Percentiles rank a stretch among this genome's conserved stretches.
phyloP scores from a whole-genome alignment of 495 filamentous ascomycete species.

The Aspergillus homomorphus region DNA sequence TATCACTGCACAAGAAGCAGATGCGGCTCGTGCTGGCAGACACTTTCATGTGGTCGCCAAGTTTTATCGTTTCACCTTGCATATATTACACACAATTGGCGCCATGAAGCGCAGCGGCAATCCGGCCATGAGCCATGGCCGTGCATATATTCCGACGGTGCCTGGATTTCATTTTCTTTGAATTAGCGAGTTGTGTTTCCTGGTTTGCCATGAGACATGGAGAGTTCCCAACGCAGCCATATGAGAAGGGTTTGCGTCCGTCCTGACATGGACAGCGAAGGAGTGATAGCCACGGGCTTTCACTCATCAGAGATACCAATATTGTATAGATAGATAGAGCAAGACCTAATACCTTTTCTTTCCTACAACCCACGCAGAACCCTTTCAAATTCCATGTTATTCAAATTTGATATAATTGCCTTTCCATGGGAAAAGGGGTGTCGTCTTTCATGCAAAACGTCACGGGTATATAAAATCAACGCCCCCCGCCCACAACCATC shows the following conservation, averaged over 20 bases:
- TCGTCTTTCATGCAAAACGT: not conserved
- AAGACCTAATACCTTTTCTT: not conserved
- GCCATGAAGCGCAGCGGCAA: not conserved
- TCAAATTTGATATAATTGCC: not conserved
- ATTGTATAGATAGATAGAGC: constrained; percentile 7
- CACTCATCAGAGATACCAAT: not conserved
- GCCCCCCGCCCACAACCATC: not conserved
- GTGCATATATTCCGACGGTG: constrained; percentile 11
- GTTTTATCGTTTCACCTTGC: not conserved
- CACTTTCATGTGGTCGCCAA: not conserved
- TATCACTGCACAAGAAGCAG: not conserved
- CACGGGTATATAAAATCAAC: not conserved
- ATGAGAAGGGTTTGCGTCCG: not conserved
- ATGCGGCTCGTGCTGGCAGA: not conserved
- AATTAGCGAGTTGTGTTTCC: constrained; percentile 2
- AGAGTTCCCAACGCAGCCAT: not conserved
- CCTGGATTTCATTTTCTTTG: not conserved
- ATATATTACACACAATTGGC: not conserved
- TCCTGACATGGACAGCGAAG: not conserved
- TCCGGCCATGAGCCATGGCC: not conserved
- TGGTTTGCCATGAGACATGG: not conserved
- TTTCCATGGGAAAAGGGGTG: not conserved
- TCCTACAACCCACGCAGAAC: not conserved
- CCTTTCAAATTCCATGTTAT: not conserved
- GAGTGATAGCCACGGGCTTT: not conserved